A percentile compares a stretch with the other conserved stretches of the same genome.
These are phyloP conservation scores for Peronospora destructor DNA, from an alignment of 352 stramenopile species.

Conservation along the genomic window DNA sequence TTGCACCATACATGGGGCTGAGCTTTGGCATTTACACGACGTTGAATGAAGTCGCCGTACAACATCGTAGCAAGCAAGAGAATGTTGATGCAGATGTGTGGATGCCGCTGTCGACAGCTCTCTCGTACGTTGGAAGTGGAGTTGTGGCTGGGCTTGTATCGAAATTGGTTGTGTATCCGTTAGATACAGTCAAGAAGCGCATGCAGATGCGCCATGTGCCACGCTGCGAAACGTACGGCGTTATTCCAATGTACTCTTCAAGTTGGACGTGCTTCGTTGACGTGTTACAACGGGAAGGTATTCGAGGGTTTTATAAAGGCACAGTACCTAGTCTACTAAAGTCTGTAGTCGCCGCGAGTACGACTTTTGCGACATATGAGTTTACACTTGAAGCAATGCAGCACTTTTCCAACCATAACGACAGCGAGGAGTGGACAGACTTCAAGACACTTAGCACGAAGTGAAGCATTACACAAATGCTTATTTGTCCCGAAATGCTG, in stretches of 20 bases:
- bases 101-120: slow-evolving; percentile 23
- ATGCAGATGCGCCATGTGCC: slow-evolving; percentile 87
- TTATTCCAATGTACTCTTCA: slow-evolving; percentile 58
- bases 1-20: slow-evolving; percentile 93
- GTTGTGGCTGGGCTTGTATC: slow-evolving; percentile 84
- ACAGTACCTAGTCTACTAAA: slow-evolving; percentile 74
- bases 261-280: slow-evolving; percentile 54
- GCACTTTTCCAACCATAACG: slow-evolving; percentile 14
- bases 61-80: slow-evolving; percentile 15
- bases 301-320: slow-evolving; percentile 72
- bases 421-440: slow-evolving; percentile 13
- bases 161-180: slow-evolving; percentile 90
- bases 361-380: slow-evolving; percentile 76
- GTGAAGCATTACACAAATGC: neutral
- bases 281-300: slow-evolving; percentile 57
- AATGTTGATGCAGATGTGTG: slow-evolving; percentile 5
- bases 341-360: slow-evolving; percentile 69
- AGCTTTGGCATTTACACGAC: slow-evolving; percentile 91
- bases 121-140: slow-evolving; percentile 72
- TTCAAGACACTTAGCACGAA: slow-evolving; percentile 8
- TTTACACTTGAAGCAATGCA: slow-evolving; percentile 39
- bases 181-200: slow-evolving; percentile 95
- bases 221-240: slow-evolving; percentile 50
- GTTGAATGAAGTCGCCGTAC: slow-evolving; percentile 36
- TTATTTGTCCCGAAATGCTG: too few species aligned